phyloP scores from a whole-genome alignment of 768 basidiomycete species.

The Amanita molliuscula region DNA sequence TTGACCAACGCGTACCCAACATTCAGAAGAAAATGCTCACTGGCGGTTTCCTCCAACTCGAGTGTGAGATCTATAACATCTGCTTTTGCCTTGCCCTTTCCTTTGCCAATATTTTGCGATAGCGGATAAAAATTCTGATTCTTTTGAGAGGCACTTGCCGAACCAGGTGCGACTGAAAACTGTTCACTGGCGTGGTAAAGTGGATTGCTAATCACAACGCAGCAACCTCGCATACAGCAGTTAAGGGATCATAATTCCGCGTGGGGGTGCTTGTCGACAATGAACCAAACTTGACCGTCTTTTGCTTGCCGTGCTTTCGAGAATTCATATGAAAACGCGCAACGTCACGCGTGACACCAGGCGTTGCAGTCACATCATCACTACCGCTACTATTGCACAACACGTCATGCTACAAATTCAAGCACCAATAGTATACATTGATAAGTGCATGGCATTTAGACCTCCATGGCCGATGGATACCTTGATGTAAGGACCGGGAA shows the following conservation, averaged over 20 bases:
- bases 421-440: too few relatives aligned
- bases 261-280: not conserved
- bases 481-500: too few relatives aligned
- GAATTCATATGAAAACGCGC: conserved; percentile 1
- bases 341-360: not conserved
- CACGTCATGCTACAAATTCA: too few relatives aligned
- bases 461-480: too few relatives aligned
- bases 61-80: not conserved
- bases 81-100: conserved; percentile 18
- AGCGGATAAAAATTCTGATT: not conserved
- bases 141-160: not conserved
- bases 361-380: not conserved
- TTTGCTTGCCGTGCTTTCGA: not conserved
- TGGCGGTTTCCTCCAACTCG: not conserved
- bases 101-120: conserved; percentile 9
- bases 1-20: not conserved
- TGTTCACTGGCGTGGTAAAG: conserved; percentile 10
- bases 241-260: conserved; percentile 22
- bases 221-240: conserved; percentile 18
- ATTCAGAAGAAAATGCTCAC: not conserved
- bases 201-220: not conserved
- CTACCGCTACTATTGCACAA: too few relatives aligned
- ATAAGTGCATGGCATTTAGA: too few relatives aligned
- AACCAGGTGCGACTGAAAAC: conserved; percentile 15
- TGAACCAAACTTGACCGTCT: conserved; percentile 5